Conservation (phyloP, 805 yeast genomes). For the Zygosaccharomyces rouxii region DNA sequence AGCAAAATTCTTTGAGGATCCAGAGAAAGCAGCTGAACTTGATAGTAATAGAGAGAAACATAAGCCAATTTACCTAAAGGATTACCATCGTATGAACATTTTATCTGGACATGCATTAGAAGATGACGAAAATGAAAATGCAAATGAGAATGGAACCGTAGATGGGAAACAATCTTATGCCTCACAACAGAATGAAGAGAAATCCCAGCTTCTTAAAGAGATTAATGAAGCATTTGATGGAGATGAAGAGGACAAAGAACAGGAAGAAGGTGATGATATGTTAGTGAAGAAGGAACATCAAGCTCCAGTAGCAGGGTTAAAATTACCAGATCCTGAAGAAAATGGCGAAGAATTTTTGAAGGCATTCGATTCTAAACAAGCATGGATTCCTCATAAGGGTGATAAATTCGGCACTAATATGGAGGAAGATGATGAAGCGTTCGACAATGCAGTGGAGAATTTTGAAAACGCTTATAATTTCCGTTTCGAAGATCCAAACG, state of each 20-base stretch:
- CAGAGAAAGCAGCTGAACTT: conserved; percentile 40
- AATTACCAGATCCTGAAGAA: conserved; percentile 61
- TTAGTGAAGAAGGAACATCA: conserved; percentile 55
- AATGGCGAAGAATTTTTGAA: conserved; percentile 68
- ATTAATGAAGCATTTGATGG: conserved; percentile 64
- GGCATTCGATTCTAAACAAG: conserved; percentile 69
- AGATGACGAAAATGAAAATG: conserved; percentile 47
- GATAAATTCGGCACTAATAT: conserved; percentile 53
- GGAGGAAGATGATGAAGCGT: conserved; percentile 74
- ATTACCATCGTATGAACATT: conserved; percentile 82
- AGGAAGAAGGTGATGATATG: conserved; percentile 45
- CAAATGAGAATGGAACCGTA: conserved; percentile 40
- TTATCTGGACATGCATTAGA: conserved; percentile 59
- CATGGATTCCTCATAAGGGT: conserved; percentile 80
- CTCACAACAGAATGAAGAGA: conserved; percentile 70
- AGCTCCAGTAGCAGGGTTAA: conserved; percentile 18
- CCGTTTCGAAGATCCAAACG: conserved; percentile 86
- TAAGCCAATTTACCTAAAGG: conserved; percentile 84
- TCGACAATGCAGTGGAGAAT: conserved; percentile 86
- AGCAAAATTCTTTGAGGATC: conserved; percentile 68
- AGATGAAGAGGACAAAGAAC: conserved; percentile 44
- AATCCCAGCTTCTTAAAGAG: conserved; percentile 66
- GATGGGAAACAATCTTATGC: conserved; percentile 58
- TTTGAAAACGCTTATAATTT: conserved; percentile 93
- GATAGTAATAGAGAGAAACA: conserved; percentile 37